phyloP scores from a whole-genome alignment of 139 green algal species.

The Asterochloris sp. region DNA sequence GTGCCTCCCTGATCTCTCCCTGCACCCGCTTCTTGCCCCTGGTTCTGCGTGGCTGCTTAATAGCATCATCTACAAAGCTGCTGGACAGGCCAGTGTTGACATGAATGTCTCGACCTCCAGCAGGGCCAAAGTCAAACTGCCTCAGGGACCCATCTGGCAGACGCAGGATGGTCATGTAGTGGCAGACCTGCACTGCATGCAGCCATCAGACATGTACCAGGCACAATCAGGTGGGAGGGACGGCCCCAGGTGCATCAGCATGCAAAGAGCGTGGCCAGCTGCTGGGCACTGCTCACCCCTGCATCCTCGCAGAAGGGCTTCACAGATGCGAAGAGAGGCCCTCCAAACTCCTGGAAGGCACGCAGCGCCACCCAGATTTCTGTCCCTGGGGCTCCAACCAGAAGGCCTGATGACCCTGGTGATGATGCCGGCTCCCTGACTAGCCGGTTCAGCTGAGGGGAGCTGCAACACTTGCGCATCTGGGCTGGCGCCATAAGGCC shows the following conservation, averaged over 20 bases:
- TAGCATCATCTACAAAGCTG: neutral
- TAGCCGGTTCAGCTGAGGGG: too few relatives aligned
- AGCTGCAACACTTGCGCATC: too few relatives aligned
- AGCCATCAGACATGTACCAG: too few relatives aligned
- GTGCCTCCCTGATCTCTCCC: constrained; percentile 18
- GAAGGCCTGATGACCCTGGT: too few relatives aligned
- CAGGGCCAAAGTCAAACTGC: constrained; percentile 26
- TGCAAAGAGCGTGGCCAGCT: neutral
- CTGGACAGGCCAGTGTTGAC: neutral
- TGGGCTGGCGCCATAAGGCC: too few relatives aligned
- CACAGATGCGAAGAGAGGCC: neutral
- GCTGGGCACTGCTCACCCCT: too few relatives aligned
- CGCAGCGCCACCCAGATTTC: constrained; percentile 1
- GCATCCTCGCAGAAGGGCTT: too few relatives aligned
- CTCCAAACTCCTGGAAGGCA: constrained; percentile 9
- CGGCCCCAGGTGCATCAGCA: too few relatives aligned
- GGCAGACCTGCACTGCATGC: too few relatives aligned
- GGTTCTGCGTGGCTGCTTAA: neutral
- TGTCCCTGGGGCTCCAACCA: too few relatives aligned
- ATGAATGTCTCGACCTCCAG: constrained; percentile 9
- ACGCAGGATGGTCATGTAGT: constrained; percentile 19
- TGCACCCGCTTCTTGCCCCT: constrained; percentile 8
- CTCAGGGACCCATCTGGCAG: constrained; percentile 7
- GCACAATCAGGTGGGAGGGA: too few relatives aligned
- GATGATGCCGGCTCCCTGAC: too few relatives aligned